Evolutionary conservation across 768 basidiomycete genomes (phyloP).

Genomic region (Tulasnella sp.): DNA sequence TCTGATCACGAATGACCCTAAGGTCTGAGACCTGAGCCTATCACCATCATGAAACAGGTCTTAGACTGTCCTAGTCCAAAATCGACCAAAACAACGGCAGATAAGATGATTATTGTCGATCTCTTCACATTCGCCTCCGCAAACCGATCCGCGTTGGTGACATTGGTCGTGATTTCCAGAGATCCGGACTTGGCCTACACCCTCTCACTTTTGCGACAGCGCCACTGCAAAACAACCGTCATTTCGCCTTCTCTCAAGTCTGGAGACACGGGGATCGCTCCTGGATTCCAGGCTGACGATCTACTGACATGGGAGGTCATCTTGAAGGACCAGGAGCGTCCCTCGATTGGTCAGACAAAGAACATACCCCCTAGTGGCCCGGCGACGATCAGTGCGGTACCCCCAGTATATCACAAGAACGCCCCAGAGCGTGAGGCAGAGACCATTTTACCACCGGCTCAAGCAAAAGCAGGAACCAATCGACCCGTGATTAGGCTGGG

Average conservation of each 20-base stretch:
- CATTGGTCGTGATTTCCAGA: not conserved
- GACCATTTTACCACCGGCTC: too few species aligned
- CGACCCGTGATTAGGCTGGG: too few species aligned
- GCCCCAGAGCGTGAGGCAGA: too few species aligned
- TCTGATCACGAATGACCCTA: too few species aligned
- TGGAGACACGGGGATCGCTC: not conserved
- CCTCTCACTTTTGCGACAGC: not conserved
- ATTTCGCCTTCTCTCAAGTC: not conserved
- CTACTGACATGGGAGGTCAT: not conserved
- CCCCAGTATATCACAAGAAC: too few species aligned
- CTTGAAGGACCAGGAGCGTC: not conserved
- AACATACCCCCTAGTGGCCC: not conserved
- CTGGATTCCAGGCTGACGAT: not conserved
- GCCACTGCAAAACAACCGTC: not conserved
- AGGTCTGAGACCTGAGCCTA: not conserved
- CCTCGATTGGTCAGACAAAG: not conserved
- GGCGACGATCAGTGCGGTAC: too few species aligned
- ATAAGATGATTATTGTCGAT: not conserved
- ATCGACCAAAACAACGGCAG: not conserved
- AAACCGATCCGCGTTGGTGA: not conserved
- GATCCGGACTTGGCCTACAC: not conserved
- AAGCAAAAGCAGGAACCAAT: too few species aligned
- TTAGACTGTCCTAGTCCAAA: not conserved
- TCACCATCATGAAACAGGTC: not conserved
- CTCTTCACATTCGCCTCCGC: not conserved